Percentiles rank a stretch among this genome's conserved stretches.
Evolutionary conservation across 768 basidiomycete genomes (phyloP).

Genomic region (Agaricus subrufescens): DNA sequence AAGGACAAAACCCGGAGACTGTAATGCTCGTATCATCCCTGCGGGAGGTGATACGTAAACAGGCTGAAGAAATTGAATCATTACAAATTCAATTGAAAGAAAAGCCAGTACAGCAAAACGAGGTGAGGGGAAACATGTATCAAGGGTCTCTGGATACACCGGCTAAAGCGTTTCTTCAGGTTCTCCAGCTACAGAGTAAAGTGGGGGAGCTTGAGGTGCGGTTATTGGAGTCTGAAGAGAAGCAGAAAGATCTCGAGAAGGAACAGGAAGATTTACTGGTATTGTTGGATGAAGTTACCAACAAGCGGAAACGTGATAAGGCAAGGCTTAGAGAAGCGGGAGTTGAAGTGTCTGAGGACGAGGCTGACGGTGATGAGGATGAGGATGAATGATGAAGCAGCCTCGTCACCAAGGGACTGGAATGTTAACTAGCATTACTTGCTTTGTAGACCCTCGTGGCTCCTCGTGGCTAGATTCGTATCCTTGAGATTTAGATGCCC

Average conservation of each 20-base stretch:
- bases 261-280: constrained; percentile 97
- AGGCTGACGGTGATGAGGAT: constrained; percentile 68
- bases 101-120: constrained; percentile 18
- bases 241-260: constrained; percentile 81
- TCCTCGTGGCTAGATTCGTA: too few relatives aligned
- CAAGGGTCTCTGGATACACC: neutral
- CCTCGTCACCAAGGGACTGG: too few relatives aligned
- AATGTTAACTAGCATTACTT: too few relatives aligned
- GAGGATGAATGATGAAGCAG: constrained; percentile 29
- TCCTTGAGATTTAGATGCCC: too few relatives aligned
- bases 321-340: constrained; percentile 65
- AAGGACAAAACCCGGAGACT: constrained; percentile 70
- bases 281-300: constrained; percentile 84
- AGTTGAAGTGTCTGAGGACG: constrained; percentile 90
- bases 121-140: constrained; percentile 31
- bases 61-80: constrained; percentile 73
- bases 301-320: constrained; percentile 85
- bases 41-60: constrained; percentile 76
- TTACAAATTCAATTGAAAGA: constrained; percentile 58
- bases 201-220: constrained; percentile 41
- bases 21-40: constrained; percentile 80
- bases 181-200: constrained; percentile 40
- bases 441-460: too few relatives aligned
- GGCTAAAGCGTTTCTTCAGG: constrained; percentile 23
- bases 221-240: constrained; percentile 51